Evolutionary conservation across 495 filamentous ascomycete species (phyloP).

Genomic region (Trichoderma gamsii): DNA sequence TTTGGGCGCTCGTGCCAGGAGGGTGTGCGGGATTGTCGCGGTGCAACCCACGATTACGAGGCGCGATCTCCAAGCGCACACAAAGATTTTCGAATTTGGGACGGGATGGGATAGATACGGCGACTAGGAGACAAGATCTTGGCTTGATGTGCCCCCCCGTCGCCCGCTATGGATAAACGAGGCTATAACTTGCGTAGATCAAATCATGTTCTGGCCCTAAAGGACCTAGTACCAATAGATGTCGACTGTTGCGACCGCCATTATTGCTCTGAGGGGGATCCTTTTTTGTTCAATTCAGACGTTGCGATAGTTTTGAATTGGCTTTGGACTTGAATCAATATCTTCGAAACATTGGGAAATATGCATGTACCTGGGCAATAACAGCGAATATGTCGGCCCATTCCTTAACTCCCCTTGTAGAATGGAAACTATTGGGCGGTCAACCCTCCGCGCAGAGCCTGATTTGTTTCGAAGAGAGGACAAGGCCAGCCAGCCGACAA

Average conservation of each 20-base stretch:
- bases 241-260: no score
- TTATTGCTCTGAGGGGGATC: background rate
- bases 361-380: background rate
- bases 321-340: background rate
- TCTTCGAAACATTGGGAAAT: slow-evolving; percentile 6
- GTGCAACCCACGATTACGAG: background rate
- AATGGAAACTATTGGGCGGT: background rate
- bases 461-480: background rate
- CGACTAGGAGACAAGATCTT: background rate
- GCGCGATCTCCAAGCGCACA: background rate
- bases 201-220: background rate
- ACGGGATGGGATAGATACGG: background rate
- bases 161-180: background rate
- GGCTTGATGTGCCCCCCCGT: background rate
- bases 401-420: background rate
- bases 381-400: background rate
- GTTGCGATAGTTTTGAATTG: no score
- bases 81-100: background rate
- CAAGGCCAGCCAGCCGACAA: no score
- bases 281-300: background rate
- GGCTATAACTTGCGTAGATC: background rate
- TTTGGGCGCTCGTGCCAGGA: background rate
- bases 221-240: no score
- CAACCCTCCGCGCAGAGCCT: no score
- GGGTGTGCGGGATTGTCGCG: background rate